phyloP scores from a whole-genome alignment of 306 rosid genomes.

The Rosa persica region DNA sequence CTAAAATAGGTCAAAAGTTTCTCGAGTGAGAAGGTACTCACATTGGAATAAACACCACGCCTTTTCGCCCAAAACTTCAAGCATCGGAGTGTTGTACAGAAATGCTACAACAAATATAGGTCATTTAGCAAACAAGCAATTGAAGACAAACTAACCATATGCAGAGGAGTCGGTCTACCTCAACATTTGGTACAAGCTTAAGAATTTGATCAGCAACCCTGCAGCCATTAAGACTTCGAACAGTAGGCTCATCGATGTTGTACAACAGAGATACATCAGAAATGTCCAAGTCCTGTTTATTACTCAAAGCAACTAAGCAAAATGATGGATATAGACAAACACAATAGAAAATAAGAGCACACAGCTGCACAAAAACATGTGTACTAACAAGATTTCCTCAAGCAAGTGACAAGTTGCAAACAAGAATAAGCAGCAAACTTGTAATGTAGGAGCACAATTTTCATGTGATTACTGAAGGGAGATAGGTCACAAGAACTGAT shows the following conservation, averaged over 20 bases:
- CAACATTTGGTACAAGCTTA: conserved; percentile 81
- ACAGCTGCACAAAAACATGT: background rate
- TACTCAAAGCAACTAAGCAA: background rate
- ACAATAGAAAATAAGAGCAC: background rate
- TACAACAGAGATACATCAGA: conserved; percentile 62
- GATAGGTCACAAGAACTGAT: background rate
- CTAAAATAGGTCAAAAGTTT: background rate
- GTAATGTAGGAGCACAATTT: background rate
- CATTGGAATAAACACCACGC: conserved; percentile 95
- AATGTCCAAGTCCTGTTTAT: conserved; percentile 74
- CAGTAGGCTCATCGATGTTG: conserved; percentile 81
- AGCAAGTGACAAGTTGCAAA: background rate
- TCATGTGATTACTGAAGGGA: background rate
- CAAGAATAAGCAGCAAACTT: background rate
- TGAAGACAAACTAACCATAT: background rate
- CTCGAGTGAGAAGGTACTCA: conserved; percentile 31
- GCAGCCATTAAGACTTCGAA: conserved; percentile 96
- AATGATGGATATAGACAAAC: background rate
- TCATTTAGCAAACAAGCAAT: background rate
- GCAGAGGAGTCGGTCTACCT: conserved; percentile 47
- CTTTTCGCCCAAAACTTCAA: conserved; percentile 93
- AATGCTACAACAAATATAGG: conserved; percentile 51
- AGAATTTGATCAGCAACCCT: conserved; percentile 93
- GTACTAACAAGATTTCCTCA: background rate
- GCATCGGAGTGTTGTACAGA: conserved; percentile 69